Conservation (phyloP, 1,139 yeast species). For the Suhomyces bribrorum region DNA sequence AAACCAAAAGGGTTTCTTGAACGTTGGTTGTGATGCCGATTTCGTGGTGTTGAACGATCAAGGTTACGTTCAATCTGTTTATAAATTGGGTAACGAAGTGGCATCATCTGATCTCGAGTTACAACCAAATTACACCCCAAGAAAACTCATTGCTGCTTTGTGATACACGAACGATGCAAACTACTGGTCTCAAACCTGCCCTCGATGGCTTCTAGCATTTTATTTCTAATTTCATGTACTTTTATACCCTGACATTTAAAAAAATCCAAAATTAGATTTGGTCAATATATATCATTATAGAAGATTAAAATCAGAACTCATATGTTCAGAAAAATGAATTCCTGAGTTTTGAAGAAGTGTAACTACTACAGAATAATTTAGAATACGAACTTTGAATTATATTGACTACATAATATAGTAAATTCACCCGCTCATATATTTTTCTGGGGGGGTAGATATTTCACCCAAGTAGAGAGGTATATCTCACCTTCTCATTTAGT, state of each 20-base stretch:
- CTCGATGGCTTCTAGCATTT: constrained; percentile 5
- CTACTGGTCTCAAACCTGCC: neutral
- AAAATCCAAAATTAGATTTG: neutral
- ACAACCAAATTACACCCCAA: constrained; percentile 8
- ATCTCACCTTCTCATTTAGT: too few relatives aligned
- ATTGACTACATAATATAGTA: too few relatives aligned
- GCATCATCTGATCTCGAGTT: constrained; percentile 15
- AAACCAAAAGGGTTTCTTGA: constrained; percentile 52
- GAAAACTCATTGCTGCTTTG: constrained; percentile 14
- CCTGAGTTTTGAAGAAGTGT: too few relatives aligned
- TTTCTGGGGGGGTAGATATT: too few relatives aligned
- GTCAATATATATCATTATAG: constrained; percentile 1
- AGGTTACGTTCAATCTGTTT: constrained; percentile 52
- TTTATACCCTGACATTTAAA: constrained; percentile 1
- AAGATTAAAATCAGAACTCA: too few relatives aligned
- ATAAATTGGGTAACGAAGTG: constrained; percentile 50
- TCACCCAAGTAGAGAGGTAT: too few relatives aligned
- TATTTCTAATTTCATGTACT: constrained; percentile 2
- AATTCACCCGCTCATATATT: too few relatives aligned
- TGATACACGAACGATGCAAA: neutral
- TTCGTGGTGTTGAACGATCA: constrained; percentile 48
- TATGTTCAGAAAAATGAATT: too few relatives aligned
- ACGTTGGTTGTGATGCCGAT: constrained; percentile 61
- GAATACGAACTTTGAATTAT: too few relatives aligned
- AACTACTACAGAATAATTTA: too few relatives aligned